Percentiles rank a stretch among this genome's conserved stretches.
These are phyloP conservation scores for Megacollybia marginata DNA, from an alignment of 768 basidiomycete genomes.

Conservation along the genomic window DNA sequence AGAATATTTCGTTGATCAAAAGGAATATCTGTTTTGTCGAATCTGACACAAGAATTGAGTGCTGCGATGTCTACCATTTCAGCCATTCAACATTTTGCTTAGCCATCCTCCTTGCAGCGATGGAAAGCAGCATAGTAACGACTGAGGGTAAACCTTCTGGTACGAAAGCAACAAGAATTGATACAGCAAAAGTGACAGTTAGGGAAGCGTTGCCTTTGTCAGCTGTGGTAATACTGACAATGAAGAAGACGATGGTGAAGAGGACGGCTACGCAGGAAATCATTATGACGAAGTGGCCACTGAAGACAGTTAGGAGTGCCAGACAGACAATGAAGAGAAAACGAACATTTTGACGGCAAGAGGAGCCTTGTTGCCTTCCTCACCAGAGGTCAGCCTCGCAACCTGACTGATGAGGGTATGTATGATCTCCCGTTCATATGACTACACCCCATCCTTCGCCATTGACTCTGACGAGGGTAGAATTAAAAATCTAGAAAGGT, in stretches of 20 bases:
- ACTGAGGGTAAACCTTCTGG: slow-evolving; percentile 58
- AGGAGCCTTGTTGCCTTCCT: slow-evolving; percentile 57
- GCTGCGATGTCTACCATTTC: slow-evolving; percentile 60
- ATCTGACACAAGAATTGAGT: slow-evolving; percentile 65
- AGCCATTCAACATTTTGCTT: slow-evolving; percentile 62
- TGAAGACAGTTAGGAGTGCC: slow-evolving; percentile 12
- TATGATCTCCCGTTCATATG: slow-evolving; percentile 57
- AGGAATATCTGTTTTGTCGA: slow-evolving; percentile 55
- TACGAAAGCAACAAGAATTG: slow-evolving; percentile 43
- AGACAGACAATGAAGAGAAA: slow-evolving; percentile 3
- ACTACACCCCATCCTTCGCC: slow-evolving; percentile 72
- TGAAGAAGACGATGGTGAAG: slow-evolving; percentile 58
- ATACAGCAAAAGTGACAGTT: slow-evolving; percentile 51
- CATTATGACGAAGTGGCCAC: slow-evolving; percentile 53
- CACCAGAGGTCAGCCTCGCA: slow-evolving; percentile 56
- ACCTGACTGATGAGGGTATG: slow-evolving; percentile 72
- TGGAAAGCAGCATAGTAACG: slow-evolving; percentile 59
- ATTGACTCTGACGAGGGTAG: slow-evolving; percentile 59
- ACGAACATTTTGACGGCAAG: slow-evolving; percentile 57
- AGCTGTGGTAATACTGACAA: slow-evolving; percentile 56
- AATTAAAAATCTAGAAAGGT: slow-evolving; percentile 51
- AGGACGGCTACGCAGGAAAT: slow-evolving; percentile 55
- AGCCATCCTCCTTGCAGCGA: slow-evolving; percentile 68
- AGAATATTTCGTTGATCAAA: slow-evolving; percentile 56
- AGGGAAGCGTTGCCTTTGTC: slow-evolving; percentile 55